Evolutionary conservation across 1,139 yeast species (phyloP), one percentile per base, ranked within the genome.

Genomic region (Kluyveromyces marxianus): DNA sequence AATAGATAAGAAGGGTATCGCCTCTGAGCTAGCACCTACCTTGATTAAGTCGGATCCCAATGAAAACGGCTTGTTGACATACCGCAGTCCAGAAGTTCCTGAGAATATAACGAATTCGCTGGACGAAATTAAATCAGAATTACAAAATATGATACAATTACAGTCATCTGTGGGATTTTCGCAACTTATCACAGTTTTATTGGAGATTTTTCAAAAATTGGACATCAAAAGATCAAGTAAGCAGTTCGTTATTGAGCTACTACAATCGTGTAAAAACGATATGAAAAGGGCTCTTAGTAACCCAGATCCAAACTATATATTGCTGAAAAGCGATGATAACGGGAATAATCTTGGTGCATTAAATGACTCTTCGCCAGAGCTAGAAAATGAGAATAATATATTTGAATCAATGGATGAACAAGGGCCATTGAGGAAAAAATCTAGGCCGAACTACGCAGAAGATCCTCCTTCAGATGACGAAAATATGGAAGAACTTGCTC

Each of bases 101-200:
- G 21, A 33, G 24, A n/a, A 14, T 7, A n/a, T 24, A 25, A 6
- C 30, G 7, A 25, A 26, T 28, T 14, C 37, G 14, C 21, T 27
- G 4, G 38, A 40, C 8, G 33, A 27, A 28, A 10, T 40, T 10
- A 40, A 34, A 34, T 10, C 37, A 4, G 38, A 40, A 24, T 14
- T 40, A 25, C 38, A 34, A 21, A 34, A 40, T 24, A 4, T 40
- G 38, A 34, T 40, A 27, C 62, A 57, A 42, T 56, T 51, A 44
- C 63, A 60, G 46, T 58, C 63, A 4, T 35, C 54, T 3, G 47
- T 59, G 2, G 58, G 55, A 44, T 56, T 58, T 33, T 56, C 59
- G 29, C 46, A 53, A 5, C 45, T 61, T 10, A 44, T 58, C 6
- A 44, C 48, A 4, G 47, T 54, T 4, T 41, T 61, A 10, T 44